A percentile compares a stretch with the other conserved stretches of the same genome.
phyloP scores from a whole-genome alignment of 148 eudicot species.

The Drosera capensis region DNA sequence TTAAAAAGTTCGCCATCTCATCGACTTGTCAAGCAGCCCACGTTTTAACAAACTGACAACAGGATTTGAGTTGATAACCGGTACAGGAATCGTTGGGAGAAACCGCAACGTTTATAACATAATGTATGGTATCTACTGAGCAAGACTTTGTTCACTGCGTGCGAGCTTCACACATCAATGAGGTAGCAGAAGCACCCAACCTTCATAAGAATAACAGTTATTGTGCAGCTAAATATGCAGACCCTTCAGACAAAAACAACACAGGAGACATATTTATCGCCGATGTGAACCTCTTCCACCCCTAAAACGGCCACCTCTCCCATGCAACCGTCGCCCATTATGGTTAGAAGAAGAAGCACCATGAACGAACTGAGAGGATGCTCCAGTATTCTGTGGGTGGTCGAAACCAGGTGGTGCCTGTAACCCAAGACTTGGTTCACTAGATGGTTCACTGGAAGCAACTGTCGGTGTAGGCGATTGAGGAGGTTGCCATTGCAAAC shows the following conservation, averaged over 20 bases:
- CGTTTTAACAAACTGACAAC: too few relatives aligned
- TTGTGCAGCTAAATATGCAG: background rate
- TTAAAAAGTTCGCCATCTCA: too few relatives aligned
- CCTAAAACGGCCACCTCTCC: conserved; percentile 52
- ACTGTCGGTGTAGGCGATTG: background rate
- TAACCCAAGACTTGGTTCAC: too few relatives aligned
- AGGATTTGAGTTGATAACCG: too few relatives aligned
- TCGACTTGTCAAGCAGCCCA: too few relatives aligned
- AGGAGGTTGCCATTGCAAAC: conserved; percentile 11
- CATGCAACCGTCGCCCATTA: conserved; percentile 28
- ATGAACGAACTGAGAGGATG: conserved; percentile 23
- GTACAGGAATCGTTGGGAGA: too few relatives aligned
- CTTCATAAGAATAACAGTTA: background rate
- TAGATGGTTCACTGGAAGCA: conserved; percentile 9
- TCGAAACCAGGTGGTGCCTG: conserved; percentile 10
- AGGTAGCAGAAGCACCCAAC: background rate
- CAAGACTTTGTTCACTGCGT: too few relatives aligned
- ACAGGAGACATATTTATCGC: conserved; percentile 4
- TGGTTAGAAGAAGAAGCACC: conserved; percentile 18
- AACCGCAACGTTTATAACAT: too few relatives aligned
- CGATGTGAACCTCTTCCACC: conserved; percentile 39
- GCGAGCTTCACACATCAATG: too few relatives aligned
- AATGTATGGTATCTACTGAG: too few relatives aligned
- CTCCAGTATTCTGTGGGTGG: conserved; percentile 14
- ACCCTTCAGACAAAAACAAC: background rate